Conservation (phyloP, 345 rosid species). For the Lenwebbia sp. region DNA sequence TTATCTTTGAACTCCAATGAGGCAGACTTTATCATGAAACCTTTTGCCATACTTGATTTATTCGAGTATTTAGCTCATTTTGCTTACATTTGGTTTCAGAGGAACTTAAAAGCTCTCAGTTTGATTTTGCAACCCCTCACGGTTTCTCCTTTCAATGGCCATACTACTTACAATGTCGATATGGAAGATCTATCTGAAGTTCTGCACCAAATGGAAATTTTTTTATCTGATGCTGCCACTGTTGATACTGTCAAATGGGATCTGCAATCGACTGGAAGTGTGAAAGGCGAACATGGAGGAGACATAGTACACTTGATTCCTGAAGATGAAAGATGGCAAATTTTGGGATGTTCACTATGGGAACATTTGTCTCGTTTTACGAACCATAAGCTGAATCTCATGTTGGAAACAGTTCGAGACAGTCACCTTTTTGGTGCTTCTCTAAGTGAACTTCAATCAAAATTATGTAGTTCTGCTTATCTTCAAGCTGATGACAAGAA, state of each 20-base stretch:
- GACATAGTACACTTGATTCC: slow-evolving; percentile 30
- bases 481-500: slow-evolving; percentile 23
- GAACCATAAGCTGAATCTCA: slow-evolving; percentile 41
- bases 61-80: slow-evolving; percentile 49
- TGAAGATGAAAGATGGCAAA: slow-evolving; percentile 68
- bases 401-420: slow-evolving; percentile 26
- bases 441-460: slow-evolving; percentile 14
- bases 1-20: slow-evolving; percentile 21
- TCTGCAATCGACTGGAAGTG: slow-evolving; percentile 5
- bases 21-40: slow-evolving; percentile 18
- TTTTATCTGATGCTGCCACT: slow-evolving; percentile 10
- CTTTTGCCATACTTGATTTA: slow-evolving; percentile 46
- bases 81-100: slow-evolving; percentile 60
- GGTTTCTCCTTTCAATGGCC: slow-evolving; percentile 36
- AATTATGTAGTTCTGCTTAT: slow-evolving; percentile 9
- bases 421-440: slow-evolving; percentile 17
- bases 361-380: slow-evolving; percentile 52
- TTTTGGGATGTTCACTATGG: slow-evolving; percentile 66
- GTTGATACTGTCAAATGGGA: slow-evolving; percentile 8
- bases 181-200: slow-evolving; percentile 35
- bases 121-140: slow-evolving; percentile 58
- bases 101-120: slow-evolving; percentile 43
- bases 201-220: slow-evolving; percentile 18
- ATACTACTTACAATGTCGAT: slow-evolving; percentile 57
- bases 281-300: slow-evolving; percentile 18